Evolutionary conservation across 2,329 filamentous ascomycete species (phyloP), one percentile per base, ranked within the genome.

Genomic region (Penicillium sp.): DNA sequence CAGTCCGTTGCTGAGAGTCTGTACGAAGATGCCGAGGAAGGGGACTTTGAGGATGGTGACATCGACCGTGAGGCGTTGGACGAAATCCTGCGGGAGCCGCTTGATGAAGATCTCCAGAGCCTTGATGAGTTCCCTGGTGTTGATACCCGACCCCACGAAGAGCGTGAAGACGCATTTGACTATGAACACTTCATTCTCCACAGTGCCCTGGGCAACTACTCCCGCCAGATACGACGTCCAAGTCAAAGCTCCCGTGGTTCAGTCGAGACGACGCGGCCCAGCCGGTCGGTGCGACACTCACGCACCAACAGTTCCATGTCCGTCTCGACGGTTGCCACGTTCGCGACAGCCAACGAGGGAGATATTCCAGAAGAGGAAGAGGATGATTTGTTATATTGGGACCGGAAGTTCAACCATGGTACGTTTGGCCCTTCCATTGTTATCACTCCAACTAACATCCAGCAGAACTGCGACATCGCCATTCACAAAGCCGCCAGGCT

Each of bases 151-250:
- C 91, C 91, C 0, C 93, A 98, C 68, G 93, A 98, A 76, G 92
- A 97, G 72, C 89, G 93, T 21, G 88, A 93, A 63, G 93, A 98
- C 73, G 93, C 93, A 1, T 98, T 98, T 68, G 93, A 98, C 72
- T 98, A 98, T 61, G 90, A 96, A 73, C 88, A 96, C 70, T 97
- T 97, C 76, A 96, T 96, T 73, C 81, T 97, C 14, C 92, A 97
- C 73, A 96, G 91, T 64, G 91, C 92, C 11, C 88, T 97, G 83
- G 92, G 91, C 6, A 91, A 76, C 54, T 79, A 75, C 56, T 71
- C 75, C 9, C 68, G 66, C 33, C 68, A 69, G 56, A 58, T 73
- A 43, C 68, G 69, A 4, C 69, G 70, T 8, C 43, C 61, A 16
- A 77, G 74, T 57, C 66, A 70, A 47, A 67, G 63, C 41, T 81